Conservation (phyloP, 2,329 filamentous ascomycete species). For the Fusarium proliferatum region DNA sequence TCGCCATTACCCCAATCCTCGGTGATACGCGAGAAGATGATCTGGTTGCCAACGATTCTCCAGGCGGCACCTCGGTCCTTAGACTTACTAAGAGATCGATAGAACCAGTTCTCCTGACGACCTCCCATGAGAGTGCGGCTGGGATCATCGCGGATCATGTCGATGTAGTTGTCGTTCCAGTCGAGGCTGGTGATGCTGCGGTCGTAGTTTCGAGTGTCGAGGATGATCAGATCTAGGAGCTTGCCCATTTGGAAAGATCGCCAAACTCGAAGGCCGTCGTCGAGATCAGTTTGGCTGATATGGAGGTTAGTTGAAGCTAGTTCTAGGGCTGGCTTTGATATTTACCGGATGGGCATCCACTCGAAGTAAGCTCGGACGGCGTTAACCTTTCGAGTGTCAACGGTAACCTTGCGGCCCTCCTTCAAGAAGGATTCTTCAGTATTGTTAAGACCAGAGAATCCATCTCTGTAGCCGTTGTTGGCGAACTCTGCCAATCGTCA, state of each 20-base stretch:
- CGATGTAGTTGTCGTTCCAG: slow-evolving; percentile 28
- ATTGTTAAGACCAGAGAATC: slow-evolving; percentile 70
- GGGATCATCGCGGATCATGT: slow-evolving; percentile 71
- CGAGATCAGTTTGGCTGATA: slow-evolving; percentile 53
- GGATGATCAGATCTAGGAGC: slow-evolving; percentile 73
- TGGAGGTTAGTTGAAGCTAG: neutral
- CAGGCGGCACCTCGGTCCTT: slow-evolving; percentile 74
- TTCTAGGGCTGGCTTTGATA: no score
- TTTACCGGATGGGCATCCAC: slow-evolving; percentile 63
- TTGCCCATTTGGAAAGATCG: slow-evolving; percentile 73
- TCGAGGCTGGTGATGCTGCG: slow-evolving; percentile 66
- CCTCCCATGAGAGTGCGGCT: slow-evolving; percentile 77
- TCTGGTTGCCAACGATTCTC: slow-evolving; percentile 78
- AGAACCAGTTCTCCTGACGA: slow-evolving; percentile 81
- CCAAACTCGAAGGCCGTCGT: slow-evolving; percentile 77
- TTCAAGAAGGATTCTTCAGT: slow-evolving; percentile 32
- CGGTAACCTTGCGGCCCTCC: slow-evolving; percentile 55
- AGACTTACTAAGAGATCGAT: slow-evolving; percentile 66
- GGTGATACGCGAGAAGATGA: slow-evolving; percentile 69
- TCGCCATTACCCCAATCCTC: slow-evolving; percentile 49
- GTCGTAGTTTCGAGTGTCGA: slow-evolving; percentile 77
- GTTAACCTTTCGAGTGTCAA: slow-evolving; percentile 80
- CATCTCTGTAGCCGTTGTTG: slow-evolving; percentile 74
- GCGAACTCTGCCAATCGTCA: slow-evolving; percentile 57
- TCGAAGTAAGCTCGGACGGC: slow-evolving; percentile 78